phyloP scores from a whole-genome alignment of 129 eudicot genomes.

The Dittrichia graveolens region DNA sequence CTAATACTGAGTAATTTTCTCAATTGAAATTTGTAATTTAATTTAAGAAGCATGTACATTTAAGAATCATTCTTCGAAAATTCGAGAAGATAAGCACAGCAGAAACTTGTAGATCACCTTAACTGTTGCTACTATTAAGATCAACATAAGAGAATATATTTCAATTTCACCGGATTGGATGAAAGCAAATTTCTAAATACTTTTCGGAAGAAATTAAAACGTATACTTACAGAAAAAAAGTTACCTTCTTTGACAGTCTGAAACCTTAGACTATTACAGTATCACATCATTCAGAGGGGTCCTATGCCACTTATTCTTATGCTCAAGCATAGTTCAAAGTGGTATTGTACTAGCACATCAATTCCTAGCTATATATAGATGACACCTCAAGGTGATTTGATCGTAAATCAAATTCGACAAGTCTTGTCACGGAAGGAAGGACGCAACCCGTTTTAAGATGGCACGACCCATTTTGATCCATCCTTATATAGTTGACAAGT shows the following conservation, averaged over 20 bases:
- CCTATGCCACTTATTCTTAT: not conserved
- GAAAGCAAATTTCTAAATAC: no score
- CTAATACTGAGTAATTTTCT: no score
- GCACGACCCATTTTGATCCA: not conserved
- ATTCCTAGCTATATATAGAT: not conserved
- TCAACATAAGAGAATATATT: no score
- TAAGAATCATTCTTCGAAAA: no score
- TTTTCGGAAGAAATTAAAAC: no score
- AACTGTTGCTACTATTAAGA: no score
- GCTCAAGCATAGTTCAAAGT: not conserved
- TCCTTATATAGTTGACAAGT: not conserved
- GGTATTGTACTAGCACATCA: constrained; percentile 2
- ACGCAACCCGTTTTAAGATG: constrained; percentile 13
- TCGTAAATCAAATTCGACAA: not conserved
- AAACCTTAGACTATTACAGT: not conserved
- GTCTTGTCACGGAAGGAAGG: not conserved
- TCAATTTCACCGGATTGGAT: no score
- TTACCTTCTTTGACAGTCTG: not conserved
- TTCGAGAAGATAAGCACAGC: no score
- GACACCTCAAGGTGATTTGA: not conserved
- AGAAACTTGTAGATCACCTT: no score
- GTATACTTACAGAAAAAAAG: not conserved
- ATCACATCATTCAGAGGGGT: not conserved
- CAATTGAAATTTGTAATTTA: no score
- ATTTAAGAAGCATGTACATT: no score